A percentile compares a stretch with the other conserved stretches of the same genome.
Evolutionary conservation across 352 stramenopile species (phyloP).

Genomic region (Pythium phragmiticola): DNA sequence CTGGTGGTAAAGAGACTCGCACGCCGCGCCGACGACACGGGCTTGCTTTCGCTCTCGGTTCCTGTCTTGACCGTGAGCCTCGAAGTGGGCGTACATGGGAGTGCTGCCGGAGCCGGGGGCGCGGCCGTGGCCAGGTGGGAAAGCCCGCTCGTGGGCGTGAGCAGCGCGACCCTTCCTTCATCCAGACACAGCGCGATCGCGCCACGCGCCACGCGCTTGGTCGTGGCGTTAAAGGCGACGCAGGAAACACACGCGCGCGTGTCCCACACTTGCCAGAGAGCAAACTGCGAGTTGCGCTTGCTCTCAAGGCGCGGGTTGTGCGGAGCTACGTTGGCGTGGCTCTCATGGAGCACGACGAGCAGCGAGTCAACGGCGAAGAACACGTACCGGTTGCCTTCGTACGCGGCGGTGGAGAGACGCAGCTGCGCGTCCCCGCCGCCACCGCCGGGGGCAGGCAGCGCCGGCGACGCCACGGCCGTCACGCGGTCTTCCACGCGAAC

Average conservation of each 20-base stretch:
- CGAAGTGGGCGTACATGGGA: conserved; percentile 15
- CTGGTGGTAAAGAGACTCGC: conserved; percentile 15
- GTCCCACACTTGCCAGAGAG: conserved; percentile 73
- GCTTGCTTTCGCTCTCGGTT: conserved; percentile 13
- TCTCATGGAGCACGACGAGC: conserved; percentile 63
- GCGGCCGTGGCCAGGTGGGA: conserved; percentile 17
- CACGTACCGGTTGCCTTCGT: conserved; percentile 59
- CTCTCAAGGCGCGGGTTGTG: conserved; percentile 29
- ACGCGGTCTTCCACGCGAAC: conserved; percentile 46
- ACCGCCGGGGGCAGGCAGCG: background rate
- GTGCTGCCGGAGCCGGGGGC: conserved; percentile 7
- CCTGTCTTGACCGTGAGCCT: conserved; percentile 26
- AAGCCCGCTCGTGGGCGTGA: conserved; percentile 38
- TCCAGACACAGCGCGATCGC: conserved; percentile 62
- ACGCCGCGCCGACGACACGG: conserved; percentile 19
- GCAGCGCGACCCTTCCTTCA: conserved; percentile 58
- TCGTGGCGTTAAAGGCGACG: conserved; percentile 52
- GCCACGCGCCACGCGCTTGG: conserved; percentile 46
- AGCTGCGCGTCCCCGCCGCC: background rate
- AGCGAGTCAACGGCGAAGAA: conserved; percentile 56
- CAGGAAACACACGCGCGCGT: conserved; percentile 41
- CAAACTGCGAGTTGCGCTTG: conserved; percentile 43
- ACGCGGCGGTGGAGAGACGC: conserved; percentile 38
- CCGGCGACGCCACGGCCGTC: conserved; percentile 45
- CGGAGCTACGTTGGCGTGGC: conserved; percentile 19